Percentiles rank a stretch among this genome's conserved stretches.
Evolutionary conservation across 129 eudicot genomes (phyloP).

Genomic region (Heracleum sosnowskyi): DNA sequence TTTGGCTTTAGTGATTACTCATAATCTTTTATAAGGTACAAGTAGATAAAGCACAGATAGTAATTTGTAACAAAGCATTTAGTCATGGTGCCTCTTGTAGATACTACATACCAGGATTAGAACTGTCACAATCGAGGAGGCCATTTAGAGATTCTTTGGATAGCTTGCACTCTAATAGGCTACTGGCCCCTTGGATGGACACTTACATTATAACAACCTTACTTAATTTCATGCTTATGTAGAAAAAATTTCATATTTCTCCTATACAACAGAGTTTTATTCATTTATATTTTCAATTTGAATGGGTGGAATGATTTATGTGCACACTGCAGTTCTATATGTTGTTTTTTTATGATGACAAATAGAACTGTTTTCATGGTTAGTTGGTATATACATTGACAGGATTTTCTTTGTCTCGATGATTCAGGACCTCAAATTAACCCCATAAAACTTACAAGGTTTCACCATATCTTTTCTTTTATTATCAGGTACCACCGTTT

Average conservation of each 20-base stretch:
- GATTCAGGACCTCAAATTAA: neutral
- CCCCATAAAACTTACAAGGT: neutral
- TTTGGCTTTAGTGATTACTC: neutral
- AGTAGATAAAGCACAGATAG: neutral
- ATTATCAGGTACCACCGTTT: conserved; percentile 66
- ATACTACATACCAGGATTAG: neutral
- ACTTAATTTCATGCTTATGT: neutral
- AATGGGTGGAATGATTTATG: neutral
- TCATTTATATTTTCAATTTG: neutral
- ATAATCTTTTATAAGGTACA: neutral
- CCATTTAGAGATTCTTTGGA: neutral
- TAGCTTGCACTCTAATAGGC: neutral
- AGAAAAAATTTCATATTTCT: neutral
- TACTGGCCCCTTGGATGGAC: neutral
- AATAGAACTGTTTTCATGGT: neutral
- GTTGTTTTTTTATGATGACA: neutral
- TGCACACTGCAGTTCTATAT: neutral
- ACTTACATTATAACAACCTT: neutral
- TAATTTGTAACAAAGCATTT: neutral
- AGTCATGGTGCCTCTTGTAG: neutral
- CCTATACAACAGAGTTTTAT: neutral
- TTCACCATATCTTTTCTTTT: neutral
- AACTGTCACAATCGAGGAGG: neutral
- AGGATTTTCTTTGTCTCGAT: neutral
- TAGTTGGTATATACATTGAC: neutral